Evolutionary conservation across 2,329 filamentous ascomycete species (phyloP), one percentile per base, ranked within the genome.

Genomic region (Davidsoniella virescens): DNA sequence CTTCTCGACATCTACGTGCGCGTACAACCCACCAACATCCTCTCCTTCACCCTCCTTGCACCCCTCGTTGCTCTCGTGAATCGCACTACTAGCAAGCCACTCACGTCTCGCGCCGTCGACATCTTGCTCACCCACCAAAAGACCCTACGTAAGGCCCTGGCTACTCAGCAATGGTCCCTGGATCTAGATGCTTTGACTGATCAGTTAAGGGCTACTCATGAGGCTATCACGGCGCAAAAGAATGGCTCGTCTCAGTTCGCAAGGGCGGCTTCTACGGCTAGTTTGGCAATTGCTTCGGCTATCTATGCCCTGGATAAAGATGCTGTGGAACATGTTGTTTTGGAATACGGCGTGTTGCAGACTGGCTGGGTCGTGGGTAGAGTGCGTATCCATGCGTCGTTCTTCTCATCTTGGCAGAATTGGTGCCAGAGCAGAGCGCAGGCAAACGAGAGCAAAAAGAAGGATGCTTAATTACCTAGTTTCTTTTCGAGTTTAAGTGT

Each of bases 1-100:
- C 74, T 96, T 1, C 71, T 96, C 9, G 78, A 83, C 54, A 83
- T 92, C 55, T 96, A 87, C 63, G 72, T 92, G 55, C 87, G 84
- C 63, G 82, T 83, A 57, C 82, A 92, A 64, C 76, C 82, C 51
- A 72, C 72, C 18, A 83, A 79, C 57, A 65, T 74, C 1, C 67
- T 88, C 1, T 76, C 80, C 0, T 75, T 92, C 41, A 70, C 78
- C 37, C 65, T 92, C 7, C 67, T 95, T 5, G 63, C 88, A 6
- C 87, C 90, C 0, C 70, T 95, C 0, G 70, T 94, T n/a, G 69
- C 73, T 42, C 75, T 92, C 40, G 78, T 85, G 43, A 79, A 86
- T 51, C 82, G 75, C n/a, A 92, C 85, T 0, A 78, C 73, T 37
- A 81, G 80, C 54, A 87, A 86, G 64, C 74, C 85, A 49, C 75